Conservation (phyloP, 805 yeast genomes). For the Nakazawaea anatomiae region DNA sequence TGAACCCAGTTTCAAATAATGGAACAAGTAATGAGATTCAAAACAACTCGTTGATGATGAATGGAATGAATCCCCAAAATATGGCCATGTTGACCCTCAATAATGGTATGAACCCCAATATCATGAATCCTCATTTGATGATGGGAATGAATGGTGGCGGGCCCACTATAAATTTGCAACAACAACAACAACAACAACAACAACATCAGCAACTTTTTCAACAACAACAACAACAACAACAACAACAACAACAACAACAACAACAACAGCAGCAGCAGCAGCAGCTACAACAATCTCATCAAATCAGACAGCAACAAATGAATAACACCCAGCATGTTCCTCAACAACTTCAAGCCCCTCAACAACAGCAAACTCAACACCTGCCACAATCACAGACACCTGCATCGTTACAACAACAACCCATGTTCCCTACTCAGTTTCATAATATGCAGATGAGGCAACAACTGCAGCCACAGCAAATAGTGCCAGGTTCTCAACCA, state of each 20-base stretch:
- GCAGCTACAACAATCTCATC: slow-evolving; percentile 1
- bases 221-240: slow-evolving; percentile 9
- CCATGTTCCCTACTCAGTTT: background rate
- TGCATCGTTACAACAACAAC: slow-evolving; percentile 7
- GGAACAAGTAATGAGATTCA: slow-evolving; percentile 1
- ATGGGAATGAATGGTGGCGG: slow-evolving; percentile 6
- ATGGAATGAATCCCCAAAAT: slow-evolving; percentile 6
- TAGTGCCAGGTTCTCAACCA: background rate
- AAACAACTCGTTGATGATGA: slow-evolving; percentile 2
- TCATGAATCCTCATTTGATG: slow-evolving; percentile 9
- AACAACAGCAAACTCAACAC: slow-evolving; percentile 7
- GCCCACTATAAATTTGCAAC: slow-evolving; percentile 6
- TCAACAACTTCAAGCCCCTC: background rate
- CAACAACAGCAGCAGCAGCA: background rate
- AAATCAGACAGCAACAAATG: background rate
- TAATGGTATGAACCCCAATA: slow-evolving; percentile 8
- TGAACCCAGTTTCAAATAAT: slow-evolving; percentile 6
- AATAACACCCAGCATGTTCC: background rate
- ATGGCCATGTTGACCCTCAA: slow-evolving; percentile 6
- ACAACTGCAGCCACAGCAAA: slow-evolving; percentile 9
- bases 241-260: slow-evolving; percentile 3
- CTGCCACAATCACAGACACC: slow-evolving; percentile 11
- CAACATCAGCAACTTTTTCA: slow-evolving; percentile 3
- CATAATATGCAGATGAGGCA: slow-evolving; percentile 2
- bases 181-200: too few relatives aligned